phyloP scores from a whole-genome alignment of 176 grass and related monocot species.

The Cymbopogon citratus region DNA sequence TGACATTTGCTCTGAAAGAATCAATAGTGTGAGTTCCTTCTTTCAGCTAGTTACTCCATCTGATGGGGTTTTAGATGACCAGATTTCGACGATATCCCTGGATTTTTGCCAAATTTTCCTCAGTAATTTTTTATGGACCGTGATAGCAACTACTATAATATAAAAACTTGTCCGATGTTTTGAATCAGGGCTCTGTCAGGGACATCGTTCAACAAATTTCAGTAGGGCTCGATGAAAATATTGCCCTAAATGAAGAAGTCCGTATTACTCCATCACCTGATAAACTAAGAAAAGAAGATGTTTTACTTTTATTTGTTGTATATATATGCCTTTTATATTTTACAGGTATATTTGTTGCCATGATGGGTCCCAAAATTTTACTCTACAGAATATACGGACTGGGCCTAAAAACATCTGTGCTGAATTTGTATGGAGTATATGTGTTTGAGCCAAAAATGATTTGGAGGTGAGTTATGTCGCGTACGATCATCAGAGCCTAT shows the following conservation, averaged over 20 bases:
- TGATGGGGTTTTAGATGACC: background rate
- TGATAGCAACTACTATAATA: background rate
- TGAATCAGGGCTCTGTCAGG: background rate
- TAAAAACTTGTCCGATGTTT: background rate
- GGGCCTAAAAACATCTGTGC: too few relatives aligned
- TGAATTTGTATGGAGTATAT: too few relatives aligned
- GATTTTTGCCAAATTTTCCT: too few relatives aligned
- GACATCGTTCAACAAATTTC: background rate
- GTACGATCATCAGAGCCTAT: too few relatives aligned
- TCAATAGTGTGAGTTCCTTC: background rate
- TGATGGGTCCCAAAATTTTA: too few relatives aligned
- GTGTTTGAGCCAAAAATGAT: too few relatives aligned
- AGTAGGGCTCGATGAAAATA: background rate
- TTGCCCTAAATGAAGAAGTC: background rate
- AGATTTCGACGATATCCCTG: background rate
- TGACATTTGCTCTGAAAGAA: background rate
- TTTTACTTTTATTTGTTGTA: background rate
- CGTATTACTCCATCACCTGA: background rate
- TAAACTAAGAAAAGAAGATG: background rate
- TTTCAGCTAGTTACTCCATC: background rate
- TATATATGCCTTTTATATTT: background rate
- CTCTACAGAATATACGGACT: too few relatives aligned
- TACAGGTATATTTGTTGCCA: background rate
- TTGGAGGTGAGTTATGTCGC: too few relatives aligned
- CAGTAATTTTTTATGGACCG: too few relatives aligned